Evolutionary conservation across 1,139 yeast genomes (phyloP), one percentile per base, ranked within the genome.

Genomic region (Schwanniomyces etchellsii): DNA sequence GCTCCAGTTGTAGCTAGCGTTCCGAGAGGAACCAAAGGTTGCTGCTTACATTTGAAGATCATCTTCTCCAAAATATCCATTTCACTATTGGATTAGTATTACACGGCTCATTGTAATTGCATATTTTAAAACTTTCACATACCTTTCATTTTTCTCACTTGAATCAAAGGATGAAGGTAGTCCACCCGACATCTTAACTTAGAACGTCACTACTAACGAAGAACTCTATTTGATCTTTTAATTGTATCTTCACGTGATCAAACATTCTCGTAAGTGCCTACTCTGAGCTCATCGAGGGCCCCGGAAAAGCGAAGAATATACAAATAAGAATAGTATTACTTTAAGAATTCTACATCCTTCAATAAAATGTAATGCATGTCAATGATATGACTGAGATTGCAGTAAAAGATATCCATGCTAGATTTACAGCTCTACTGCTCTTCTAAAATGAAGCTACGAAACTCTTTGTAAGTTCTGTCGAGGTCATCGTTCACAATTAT

Each of bases 401-500:
- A n/a, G n/a, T n/a, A n/a, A n/a, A n/a, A n/a, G n/a, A n/a, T n/a
- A n/a, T n/a, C n/a, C n/a, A n/a, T n/a, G n/a, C n/a, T n/a, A n/a
- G n/a, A n/a, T n/a, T n/a, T n/a, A n/a, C n/a, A n/a, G n/a, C n/a
- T n/a, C n/a, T n/a, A n/a, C n/a, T 39, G 30, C 34, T 51, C 45
- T 15, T 57, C 64, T 42, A 82, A 66, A 42, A 88, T 80, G 51
- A 86, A 91, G 24, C 68, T 74, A 60, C 77, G 85, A 51, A 91
- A 74, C 57, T 89, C 86, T 26, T 48, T 45, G 63, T 91, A 91
- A 16, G 98, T 96, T 54, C 67, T 78, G 24, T 91, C 96, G 46
- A 91, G 72, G 52, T 89, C 89, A 48, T 89, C 96, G 55, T 91
- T 91, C 46, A 91, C 91, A 44, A 91, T 77, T 40, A 83, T 73